These are phyloP conservation scores for Rhododendron mucronatum DNA, from an alignment of 148 eudicot species.

Conservation along the genomic window DNA sequence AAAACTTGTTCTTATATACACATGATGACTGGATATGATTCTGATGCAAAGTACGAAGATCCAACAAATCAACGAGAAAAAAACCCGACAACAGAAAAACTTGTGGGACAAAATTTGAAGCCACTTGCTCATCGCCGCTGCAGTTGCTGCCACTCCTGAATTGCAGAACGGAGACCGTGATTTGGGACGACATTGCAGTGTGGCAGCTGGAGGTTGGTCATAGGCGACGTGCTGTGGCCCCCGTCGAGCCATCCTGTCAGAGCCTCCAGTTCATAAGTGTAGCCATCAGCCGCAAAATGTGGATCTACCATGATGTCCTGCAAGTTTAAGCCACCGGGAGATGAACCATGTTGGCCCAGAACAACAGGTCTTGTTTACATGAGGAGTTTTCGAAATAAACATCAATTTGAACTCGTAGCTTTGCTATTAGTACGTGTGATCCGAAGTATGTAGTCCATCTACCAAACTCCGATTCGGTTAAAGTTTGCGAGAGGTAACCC, in stretches of 20 bases:
- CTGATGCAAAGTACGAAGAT: no score
- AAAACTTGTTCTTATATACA: no score
- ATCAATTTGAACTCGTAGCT: no score
- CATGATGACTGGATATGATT: no score
- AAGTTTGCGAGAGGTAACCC: no score
- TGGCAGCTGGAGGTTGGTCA: slow-evolving; percentile 66
- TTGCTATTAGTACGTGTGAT: no score
- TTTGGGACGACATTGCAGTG: slow-evolving; percentile 61
- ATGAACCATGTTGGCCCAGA: no score
- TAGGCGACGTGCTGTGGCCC: slow-evolving; percentile 73
- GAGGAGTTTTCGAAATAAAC: no score
- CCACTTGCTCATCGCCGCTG: background rate
- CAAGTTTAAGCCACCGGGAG: slow-evolving; percentile 2
- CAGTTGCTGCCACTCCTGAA: slow-evolving; percentile 72
- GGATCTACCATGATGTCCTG: slow-evolving; percentile 94
- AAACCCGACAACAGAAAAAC: background rate
- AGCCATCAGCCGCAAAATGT: slow-evolving; percentile 85
- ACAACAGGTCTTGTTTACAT: no score
- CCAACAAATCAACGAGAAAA: background rate
- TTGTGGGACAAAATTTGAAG: background rate
- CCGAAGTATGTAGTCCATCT: no score
- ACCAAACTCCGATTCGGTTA: no score
- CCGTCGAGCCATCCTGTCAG: slow-evolving; percentile 75
- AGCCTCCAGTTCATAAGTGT: slow-evolving; percentile 85
- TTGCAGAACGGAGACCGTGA: slow-evolving; percentile 74